These are phyloP conservation scores for Xylaria sp. DNA, from an alignment of 2,329 filamentous ascomycete species.

Conservation along the genomic window DNA sequence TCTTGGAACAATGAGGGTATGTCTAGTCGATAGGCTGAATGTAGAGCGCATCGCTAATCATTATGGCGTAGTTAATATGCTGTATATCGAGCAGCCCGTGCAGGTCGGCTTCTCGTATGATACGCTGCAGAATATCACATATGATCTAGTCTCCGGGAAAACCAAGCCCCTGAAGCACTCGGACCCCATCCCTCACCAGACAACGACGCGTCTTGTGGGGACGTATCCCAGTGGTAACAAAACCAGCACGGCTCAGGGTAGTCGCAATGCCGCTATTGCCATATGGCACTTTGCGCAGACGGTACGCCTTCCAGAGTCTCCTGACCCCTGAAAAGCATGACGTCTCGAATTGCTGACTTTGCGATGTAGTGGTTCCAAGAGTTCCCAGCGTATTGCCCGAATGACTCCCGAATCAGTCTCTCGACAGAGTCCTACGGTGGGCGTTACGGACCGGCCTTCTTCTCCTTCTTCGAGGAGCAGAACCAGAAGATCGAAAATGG, in stretches of 20 bases:
- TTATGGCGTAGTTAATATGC: slow-evolving; percentile 42
- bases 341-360: too few species aligned
- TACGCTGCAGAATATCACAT: slow-evolving; percentile 49
- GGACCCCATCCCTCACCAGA: slow-evolving; percentile 34
- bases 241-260: slow-evolving; percentile 43
- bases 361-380: slow-evolving; percentile 40
- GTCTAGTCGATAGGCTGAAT: not conserved
- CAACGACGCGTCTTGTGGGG: slow-evolving; percentile 40
- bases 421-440: slow-evolving; percentile 34
- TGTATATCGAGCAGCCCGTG: slow-evolving; percentile 51
- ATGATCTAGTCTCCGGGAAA: slow-evolving; percentile 38
- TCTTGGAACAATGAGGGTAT: slow-evolving; percentile 47
- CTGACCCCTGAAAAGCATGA: too few species aligned
- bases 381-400: slow-evolving; percentile 52
- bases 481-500: slow-evolving; percentile 32
- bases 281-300: slow-evolving; percentile 59
- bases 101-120: slow-evolving; percentile 61
- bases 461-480: slow-evolving; percentile 30
- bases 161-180: slow-evolving; percentile 33
- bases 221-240: slow-evolving; percentile 51
- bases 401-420: slow-evolving; percentile 49
- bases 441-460: slow-evolving; percentile 32
- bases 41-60: slow-evolving; percentile 2
- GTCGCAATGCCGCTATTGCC: slow-evolving; percentile 46
- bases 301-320: not conserved